phyloP scores from a whole-genome alignment of 139 green algal genomes.

The Chlamydomonas schloesseri region DNA sequence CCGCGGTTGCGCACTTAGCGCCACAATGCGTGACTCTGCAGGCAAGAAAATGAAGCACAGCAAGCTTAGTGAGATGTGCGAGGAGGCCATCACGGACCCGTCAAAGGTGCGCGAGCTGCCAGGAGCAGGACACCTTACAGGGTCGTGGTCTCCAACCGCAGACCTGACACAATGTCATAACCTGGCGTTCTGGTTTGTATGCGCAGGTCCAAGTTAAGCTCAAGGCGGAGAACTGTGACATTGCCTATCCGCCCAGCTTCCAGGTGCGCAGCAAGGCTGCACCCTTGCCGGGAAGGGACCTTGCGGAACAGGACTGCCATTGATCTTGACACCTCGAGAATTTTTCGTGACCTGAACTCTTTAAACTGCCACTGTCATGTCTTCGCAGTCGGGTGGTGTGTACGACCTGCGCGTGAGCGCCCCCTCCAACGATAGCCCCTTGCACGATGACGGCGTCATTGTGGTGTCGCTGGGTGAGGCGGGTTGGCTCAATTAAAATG shows the following conservation, averaged over 20 bases:
- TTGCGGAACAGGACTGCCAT: too few relatives aligned
- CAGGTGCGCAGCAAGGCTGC: conserved; percentile 75
- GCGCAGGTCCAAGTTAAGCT: conserved; percentile 83
- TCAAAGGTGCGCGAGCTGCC: conserved; percentile 64
- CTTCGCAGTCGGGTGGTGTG: conserved; percentile 28
- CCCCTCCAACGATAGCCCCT: conserved; percentile 48
- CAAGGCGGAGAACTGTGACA: conserved; percentile 87
- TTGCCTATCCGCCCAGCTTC: conserved; percentile 95
- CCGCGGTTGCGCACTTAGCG: too few relatives aligned
- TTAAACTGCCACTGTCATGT: too few relatives aligned
- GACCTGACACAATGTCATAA: too few relatives aligned
- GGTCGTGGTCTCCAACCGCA: too few relatives aligned
- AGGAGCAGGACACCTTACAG: too few relatives aligned
- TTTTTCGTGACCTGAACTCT: too few relatives aligned
- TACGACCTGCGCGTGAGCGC: conserved; percentile 76
- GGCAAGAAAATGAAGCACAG: conserved; percentile 93
- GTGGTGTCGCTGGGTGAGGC: conserved; percentile 74
- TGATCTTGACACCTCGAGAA: too few relatives aligned
- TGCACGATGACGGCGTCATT: conserved; percentile 77
- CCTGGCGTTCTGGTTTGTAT: conserved; percentile 42
- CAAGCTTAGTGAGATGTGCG: conserved; percentile 79
- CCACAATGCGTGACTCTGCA: background rate
- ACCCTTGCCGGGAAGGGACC: too few relatives aligned
- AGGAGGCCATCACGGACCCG: conserved; percentile 85
- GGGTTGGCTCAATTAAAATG: too few relatives aligned